Conservation (phyloP, 192 early-diverging fungal genomes). For the Chytriomyces confervae region DNA sequence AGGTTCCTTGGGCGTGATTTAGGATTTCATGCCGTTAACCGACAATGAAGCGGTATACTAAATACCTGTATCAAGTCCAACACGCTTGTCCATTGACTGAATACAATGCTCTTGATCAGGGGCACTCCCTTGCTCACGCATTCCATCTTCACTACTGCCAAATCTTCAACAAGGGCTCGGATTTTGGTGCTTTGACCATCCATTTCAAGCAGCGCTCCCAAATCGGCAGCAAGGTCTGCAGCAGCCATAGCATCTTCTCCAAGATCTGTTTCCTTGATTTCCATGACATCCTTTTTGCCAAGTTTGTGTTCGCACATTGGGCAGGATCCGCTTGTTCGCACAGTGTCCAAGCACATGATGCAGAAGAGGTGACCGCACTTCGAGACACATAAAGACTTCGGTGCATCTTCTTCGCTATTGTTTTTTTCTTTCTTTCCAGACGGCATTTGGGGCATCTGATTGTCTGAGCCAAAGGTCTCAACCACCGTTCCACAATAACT, state of each 20-base stretch:
- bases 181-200: conserved; percentile 53
- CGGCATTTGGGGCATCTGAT: not conserved
- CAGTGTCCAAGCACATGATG: conserved; percentile 33
- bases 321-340: conserved; percentile 37
- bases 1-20: not conserved
- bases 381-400: conserved; percentile 28
- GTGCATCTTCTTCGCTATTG: not conserved
- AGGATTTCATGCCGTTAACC: not conserved
- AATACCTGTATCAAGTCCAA: conserved; percentile 51
- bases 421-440: not conserved
- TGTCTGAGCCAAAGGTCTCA: conserved; percentile 27
- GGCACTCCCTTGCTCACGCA: conserved; percentile 10
- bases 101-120: conserved; percentile 80
- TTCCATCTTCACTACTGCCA: conserved; percentile 37
- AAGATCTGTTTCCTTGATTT: conserved; percentile 54
- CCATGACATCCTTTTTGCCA: conserved; percentile 45
- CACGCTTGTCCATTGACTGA: conserved; percentile 88
- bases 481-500: conserved; percentile 33
- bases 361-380: conserved; percentile 52
- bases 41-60: not conserved
- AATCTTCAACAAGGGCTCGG: conserved; percentile 45
- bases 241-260: conserved; percentile 41
- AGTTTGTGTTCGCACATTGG: conserved; percentile 49
- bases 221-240: conserved; percentile 27
- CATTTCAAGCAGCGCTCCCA: conserved; percentile 36